Percentiles rank a stretch among this genome's conserved stretches.
phyloP scores from a whole-genome alignment of 1,284 basidiomycete species.

The Papiliotrema fonsecae region DNA sequence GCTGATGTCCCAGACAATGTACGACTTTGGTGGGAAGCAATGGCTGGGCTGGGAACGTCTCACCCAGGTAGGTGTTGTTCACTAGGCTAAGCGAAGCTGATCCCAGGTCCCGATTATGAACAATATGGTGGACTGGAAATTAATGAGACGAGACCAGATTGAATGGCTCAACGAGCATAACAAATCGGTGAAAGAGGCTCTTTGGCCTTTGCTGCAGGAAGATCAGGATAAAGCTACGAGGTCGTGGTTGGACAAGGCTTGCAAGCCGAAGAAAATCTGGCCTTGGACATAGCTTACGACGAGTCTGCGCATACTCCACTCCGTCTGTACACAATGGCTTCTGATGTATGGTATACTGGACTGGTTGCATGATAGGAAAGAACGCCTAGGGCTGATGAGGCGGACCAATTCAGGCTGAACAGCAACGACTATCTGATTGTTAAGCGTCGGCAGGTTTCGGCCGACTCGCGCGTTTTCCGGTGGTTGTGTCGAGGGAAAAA shows the following conservation, averaged over 20 bases:
- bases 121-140: constrained; percentile 74
- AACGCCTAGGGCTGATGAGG: too few relatives aligned
- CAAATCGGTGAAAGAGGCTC: constrained; percentile 63
- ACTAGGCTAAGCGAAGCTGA: neutral
- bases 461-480: too few relatives aligned
- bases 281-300: constrained; percentile 28
- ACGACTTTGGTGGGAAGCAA: constrained; percentile 40
- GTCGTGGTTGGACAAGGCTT: constrained; percentile 43
- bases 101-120: constrained; percentile 80
- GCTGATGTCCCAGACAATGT: constrained; percentile 13
- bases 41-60: constrained; percentile 85
- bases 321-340: too few relatives aligned
- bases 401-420: too few relatives aligned
- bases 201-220: constrained; percentile 61
- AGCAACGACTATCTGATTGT: too few relatives aligned
- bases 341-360: too few relatives aligned
- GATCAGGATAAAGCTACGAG: constrained; percentile 39
- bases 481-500: too few relatives aligned
- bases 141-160: constrained; percentile 82
- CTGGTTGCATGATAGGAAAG: too few relatives aligned
- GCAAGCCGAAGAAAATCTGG: constrained; percentile 42
- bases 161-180: constrained; percentile 92
- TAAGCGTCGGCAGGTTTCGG: too few relatives aligned
- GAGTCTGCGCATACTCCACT: too few relatives aligned
- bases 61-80: constrained; percentile 54